Conservation (phyloP, 2,329 filamentous ascomycete species). For the Drechslerella coelobrocha region DNA sequence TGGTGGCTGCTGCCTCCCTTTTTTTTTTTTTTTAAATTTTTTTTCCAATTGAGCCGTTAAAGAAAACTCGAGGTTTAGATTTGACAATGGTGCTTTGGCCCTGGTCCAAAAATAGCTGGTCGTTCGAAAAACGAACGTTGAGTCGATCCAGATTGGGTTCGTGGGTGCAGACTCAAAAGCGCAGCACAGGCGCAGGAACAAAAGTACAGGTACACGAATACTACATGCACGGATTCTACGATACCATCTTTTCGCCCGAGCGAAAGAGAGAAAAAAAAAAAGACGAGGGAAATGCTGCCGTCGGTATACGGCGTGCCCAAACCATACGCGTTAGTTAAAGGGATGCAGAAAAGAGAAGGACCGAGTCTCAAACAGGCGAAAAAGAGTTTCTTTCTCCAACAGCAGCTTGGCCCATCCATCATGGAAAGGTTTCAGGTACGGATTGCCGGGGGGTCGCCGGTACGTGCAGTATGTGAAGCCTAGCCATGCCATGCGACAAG, state of each 20-base stretch:
- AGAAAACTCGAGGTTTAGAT: neutral
- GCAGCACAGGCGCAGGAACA: neutral
- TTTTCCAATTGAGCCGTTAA: conserved; percentile 3
- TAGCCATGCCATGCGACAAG: conserved; percentile 44
- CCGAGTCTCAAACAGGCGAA: neutral
- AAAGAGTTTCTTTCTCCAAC: conserved; percentile 8
- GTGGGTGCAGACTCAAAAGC: too few relatives aligned
- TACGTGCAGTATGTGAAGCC: neutral
- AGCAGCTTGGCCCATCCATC: neutral
- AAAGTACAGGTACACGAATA: neutral
- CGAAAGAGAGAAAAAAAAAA: too few relatives aligned
- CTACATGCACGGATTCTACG: neutral
- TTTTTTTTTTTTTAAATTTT: neutral
- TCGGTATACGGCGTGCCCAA: neutral
- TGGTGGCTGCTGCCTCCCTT: conserved; percentile 1
- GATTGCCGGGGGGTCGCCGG: conserved; percentile 38
- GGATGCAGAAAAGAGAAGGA: neutral
- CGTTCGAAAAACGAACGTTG: conserved; percentile 1
- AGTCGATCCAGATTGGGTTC: neutral
- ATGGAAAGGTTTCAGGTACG: conserved; percentile 49
- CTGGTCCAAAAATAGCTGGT: conserved; percentile 41
- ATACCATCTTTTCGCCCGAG: too few relatives aligned
- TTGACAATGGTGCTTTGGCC: too few relatives aligned
- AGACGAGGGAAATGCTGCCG: too few relatives aligned
- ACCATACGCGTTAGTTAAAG: neutral